These are phyloP conservation scores for Dioszegia crocea DNA, from an alignment of 768 basidiomycete species.

Conservation along the genomic window DNA sequence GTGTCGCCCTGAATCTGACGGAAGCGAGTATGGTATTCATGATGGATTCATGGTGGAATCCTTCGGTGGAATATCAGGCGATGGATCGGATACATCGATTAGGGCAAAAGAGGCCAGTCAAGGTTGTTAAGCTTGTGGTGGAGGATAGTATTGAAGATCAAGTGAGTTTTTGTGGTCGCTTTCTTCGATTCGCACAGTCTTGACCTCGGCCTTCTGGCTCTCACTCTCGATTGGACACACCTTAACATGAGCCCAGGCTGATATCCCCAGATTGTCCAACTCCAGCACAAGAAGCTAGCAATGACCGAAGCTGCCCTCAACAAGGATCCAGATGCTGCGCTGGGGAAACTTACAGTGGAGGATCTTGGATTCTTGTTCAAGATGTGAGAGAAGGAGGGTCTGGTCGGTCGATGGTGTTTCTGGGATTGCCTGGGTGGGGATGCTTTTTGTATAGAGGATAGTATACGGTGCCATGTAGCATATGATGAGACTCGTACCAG, in stretches of 20 bases:
- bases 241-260: background rate
- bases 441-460: too few species aligned
- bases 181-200: too few species aligned
- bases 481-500: too few species aligned
- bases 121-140: constrained; percentile 86
- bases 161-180: too few species aligned
- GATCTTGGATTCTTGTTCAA: constrained; percentile 51
- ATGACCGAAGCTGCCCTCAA: constrained; percentile 63
- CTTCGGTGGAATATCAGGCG: constrained; percentile 66
- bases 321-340: constrained; percentile 59
- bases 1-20: constrained; percentile 54
- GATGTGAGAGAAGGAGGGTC: constrained; percentile 19
- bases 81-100: constrained; percentile 97
- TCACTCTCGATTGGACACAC: background rate
- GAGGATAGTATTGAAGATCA: constrained; percentile 85
- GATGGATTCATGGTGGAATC: constrained; percentile 99
- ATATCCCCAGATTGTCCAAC: constrained; percentile 77
- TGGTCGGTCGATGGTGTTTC: background rate
- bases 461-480: too few species aligned
- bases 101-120: constrained; percentile 89
- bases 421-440: background rate
- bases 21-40: constrained; percentile 84
- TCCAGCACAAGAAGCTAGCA: constrained; percentile 96
- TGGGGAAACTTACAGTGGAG: constrained; percentile 87
- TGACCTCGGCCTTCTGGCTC: too few species aligned